Percentiles rank a stretch among this genome's conserved stretches.
Evolutionary conservation across 768 basidiomycete genomes (phyloP).

Genomic region (Pulveroboletus sp.): DNA sequence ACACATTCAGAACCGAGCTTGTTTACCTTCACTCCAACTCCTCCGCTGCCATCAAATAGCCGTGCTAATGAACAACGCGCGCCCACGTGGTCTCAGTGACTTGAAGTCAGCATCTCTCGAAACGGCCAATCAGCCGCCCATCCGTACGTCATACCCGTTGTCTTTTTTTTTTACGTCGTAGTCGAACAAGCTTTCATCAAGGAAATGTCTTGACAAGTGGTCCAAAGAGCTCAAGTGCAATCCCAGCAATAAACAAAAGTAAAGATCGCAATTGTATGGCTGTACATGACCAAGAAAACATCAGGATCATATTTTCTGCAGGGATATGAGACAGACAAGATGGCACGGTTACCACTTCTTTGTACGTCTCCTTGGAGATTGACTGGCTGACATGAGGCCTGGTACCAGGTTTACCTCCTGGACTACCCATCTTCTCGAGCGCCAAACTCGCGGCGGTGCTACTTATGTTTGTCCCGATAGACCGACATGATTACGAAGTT

Average conservation of each 20-base stretch:
- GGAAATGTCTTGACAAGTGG: constrained; percentile 43
- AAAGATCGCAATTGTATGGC: constrained; percentile 56
- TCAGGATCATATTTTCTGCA: constrained; percentile 45
- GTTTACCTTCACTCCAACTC: neutral
- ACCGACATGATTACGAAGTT: too few species aligned
- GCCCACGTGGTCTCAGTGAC: neutral
- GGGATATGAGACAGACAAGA: constrained; percentile 29
- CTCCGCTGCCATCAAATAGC: neutral
- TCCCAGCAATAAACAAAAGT: constrained; percentile 42
- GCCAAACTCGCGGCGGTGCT: constrained; percentile 1
- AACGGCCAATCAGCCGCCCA: neutral
- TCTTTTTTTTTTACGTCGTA: constrained; percentile 47
- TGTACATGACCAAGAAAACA: constrained; percentile 37
- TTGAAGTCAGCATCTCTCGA: too few species aligned
- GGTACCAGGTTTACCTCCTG: constrained; percentile 7
- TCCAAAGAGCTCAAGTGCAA: constrained; percentile 48
- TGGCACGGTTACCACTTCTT: constrained; percentile 9
- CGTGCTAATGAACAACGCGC: neutral
- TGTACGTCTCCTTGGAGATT: neutral
- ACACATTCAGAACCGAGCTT: neutral
- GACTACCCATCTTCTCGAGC: constrained; percentile 13
- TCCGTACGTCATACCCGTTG: neutral
- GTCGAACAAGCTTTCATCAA: constrained; percentile 52
- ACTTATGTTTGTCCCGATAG: too few species aligned
- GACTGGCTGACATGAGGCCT: neutral